Evolutionary conservation across 306 rosid genomes (phyloP).

Genomic region (Castanea mollissima): DNA sequence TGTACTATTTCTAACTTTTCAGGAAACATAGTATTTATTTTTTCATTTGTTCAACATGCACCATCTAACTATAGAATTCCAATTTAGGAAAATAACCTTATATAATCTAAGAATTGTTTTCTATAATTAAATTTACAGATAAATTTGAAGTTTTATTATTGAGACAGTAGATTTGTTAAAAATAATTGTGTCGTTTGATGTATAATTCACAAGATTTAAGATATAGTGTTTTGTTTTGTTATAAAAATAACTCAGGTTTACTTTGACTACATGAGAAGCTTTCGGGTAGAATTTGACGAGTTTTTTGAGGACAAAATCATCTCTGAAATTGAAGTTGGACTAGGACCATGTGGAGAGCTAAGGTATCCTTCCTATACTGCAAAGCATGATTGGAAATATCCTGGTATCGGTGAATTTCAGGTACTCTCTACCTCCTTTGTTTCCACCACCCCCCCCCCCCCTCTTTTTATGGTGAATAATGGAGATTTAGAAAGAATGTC

Average conservation of each 20-base stretch:
- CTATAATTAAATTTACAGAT: neutral
- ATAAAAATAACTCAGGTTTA: slow-evolving; percentile 46
- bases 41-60: neutral
- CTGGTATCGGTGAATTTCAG: slow-evolving; percentile 99
- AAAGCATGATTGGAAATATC: slow-evolving; percentile 96
- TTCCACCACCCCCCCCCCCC: no score
- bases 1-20: no score
- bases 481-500: slow-evolving; percentile 29
- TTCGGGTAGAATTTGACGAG: slow-evolving; percentile 87
- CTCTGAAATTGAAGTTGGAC: slow-evolving; percentile 86
- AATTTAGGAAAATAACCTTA: neutral
- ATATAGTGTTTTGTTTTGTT: slow-evolving; percentile 12
- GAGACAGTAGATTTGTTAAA: neutral
- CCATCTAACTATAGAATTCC: neutral
- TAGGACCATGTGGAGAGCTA: slow-evolving; percentile 96
- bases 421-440: slow-evolving; percentile 33
- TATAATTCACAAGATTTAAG: neutral
- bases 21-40: neutral
- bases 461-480: neutral
- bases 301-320: slow-evolving; percentile 71
- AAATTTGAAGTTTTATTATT: neutral
- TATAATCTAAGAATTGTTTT: neutral
- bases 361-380: slow-evolving; percentile 89
- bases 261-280: slow-evolving; percentile 98
- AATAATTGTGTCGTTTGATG: neutral